Evolutionary conservation across 352 stramenopile genomes (phyloP), one percentile per base, ranked within the genome.

Genomic region (Globisporangium cystogenes): DNA sequence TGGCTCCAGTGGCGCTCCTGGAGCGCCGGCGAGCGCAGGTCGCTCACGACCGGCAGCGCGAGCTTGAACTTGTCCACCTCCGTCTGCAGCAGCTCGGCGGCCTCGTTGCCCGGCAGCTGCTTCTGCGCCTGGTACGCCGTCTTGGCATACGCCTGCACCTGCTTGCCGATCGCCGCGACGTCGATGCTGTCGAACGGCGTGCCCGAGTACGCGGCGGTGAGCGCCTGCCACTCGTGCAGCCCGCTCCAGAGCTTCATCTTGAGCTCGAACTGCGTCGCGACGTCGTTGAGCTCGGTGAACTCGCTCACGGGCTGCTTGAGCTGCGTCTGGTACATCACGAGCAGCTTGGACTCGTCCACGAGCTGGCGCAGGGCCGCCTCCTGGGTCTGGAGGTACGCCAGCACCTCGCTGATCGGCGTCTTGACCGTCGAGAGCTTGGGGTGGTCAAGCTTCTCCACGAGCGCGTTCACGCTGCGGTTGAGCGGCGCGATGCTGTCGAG

Each of bases 181-280:
- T 98, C 87, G n/a, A 98, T 95, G 21, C 93, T 68, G 48, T 92
- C 81, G 41, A 98, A 96, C 0, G 74, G 65, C 0, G 86, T 96
- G 31, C 82, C 74, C 0, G 88, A 73, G 56, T 95, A 97, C 16
- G 59, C 68, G 8, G 74, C 64, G 0, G 83, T 90, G 21, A 97
- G 68, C 7, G 77, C 59, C 41, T 85, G 75, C 92, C 92, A 98
- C 18, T 94, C 75, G 51, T 87, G 56, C 15, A 97, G 55, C 0
- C 86, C 87, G 24, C 73, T 82, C 92, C 92, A 98, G 11, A 98
- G 70, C 56, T 90, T 87, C 58, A 88, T 87, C 57, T 98, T 97
- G 29, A 98, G 70, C 14, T 80, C 87, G 21, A 98, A 89, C 49
- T 95, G 78, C 1, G 67, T 70, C 0, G 72, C 67, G 3, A 97